phyloP scores from a whole-genome alignment of 2,329 filamentous ascomycete species.

The Podosphaera xanthii region DNA sequence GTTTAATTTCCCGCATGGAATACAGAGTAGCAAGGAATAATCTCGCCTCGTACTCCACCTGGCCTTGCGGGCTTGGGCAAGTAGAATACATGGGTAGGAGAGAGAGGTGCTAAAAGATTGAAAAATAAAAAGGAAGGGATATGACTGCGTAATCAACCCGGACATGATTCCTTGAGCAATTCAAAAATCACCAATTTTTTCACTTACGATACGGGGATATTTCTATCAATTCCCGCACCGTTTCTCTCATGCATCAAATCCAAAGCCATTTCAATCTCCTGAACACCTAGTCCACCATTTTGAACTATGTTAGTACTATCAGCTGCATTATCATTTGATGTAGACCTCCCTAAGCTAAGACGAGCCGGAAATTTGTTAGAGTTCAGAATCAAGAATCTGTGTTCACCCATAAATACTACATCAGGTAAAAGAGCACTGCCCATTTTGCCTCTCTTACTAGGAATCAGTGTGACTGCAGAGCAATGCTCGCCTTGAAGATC shows the following conservation, averaged over 20 bases:
- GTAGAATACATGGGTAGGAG: not conserved
- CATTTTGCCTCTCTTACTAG: conserved; percentile 2
- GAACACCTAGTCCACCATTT: conserved; percentile 27
- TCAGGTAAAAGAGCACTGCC: conserved; percentile 9
- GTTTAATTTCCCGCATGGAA: conserved; percentile 44
- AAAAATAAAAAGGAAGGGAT: not conserved
- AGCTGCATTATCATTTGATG: conserved; percentile 8
- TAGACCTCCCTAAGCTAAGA: conserved; percentile 5
- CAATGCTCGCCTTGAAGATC: conserved; percentile 16
- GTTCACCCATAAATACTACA: conserved; percentile 15
- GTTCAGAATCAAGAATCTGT: conserved; percentile 12
- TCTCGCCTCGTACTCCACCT: conserved; percentile 59
- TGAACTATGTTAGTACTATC: not conserved
- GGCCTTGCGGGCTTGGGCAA: conserved; percentile 34
- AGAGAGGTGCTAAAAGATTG: not conserved
- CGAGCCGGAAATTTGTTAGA: conserved; percentile 5
- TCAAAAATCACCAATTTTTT: conserved; percentile 3
- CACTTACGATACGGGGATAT: conserved; percentile 1
- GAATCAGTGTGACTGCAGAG: conserved; percentile 13
- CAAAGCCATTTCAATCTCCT: conserved; percentile 39
- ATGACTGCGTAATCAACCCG: not conserved
- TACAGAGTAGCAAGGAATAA: conserved; percentile 52
- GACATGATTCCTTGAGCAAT: conserved; percentile 3
- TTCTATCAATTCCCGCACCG: conserved; percentile 1
- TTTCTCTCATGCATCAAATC: conserved; percentile 25